Evolutionary conservation across 345 rosid genomes (phyloP).

Genomic region (Acer negundo): DNA sequence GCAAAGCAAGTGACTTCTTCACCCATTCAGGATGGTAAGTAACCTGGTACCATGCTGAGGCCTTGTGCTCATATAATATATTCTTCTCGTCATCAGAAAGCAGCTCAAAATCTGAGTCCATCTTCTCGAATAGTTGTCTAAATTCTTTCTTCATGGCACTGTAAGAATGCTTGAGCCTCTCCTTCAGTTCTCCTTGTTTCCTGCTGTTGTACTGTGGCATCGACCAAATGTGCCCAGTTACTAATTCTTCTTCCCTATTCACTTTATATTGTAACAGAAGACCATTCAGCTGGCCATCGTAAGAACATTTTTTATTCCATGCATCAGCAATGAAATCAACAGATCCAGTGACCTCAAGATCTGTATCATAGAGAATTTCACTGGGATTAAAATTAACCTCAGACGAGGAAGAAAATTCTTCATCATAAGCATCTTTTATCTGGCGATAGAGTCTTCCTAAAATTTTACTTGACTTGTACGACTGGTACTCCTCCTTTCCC

Average conservation of each 20-base stretch:
- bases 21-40: slow-evolving; percentile 80
- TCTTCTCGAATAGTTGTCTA: slow-evolving; percentile 56
- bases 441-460: slow-evolving; percentile 77
- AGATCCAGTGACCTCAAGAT: slow-evolving; percentile 64
- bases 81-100: slow-evolving; percentile 64
- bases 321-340: slow-evolving; percentile 61
- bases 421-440: slow-evolving; percentile 57
- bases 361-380: slow-evolving; percentile 61
- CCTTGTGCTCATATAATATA: slow-evolving; percentile 62
- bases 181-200: slow-evolving; percentile 76
- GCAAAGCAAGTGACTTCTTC: slow-evolving; percentile 52
- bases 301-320: slow-evolving; percentile 75
- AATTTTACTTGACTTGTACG: slow-evolving; percentile 72
- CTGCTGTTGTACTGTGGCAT: slow-evolving; percentile 73
- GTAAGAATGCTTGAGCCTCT: slow-evolving; percentile 75
- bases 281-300: slow-evolving; percentile 74
- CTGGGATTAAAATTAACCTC: slow-evolving; percentile 33
- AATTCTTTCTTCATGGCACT: slow-evolving; percentile 72
- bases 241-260: slow-evolving; percentile 83
- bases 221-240: slow-evolving; percentile 95
- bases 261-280: slow-evolving; percentile 82
- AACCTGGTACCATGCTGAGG: slow-evolving; percentile 95
- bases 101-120: slow-evolving; percentile 45
- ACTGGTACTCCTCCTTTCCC: slow-evolving; percentile 74
- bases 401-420: slow-evolving; percentile 43